These are phyloP conservation scores for Crucihimalaya himalaica DNA, from an alignment of 345 rosid species.

Conservation along the genomic window DNA sequence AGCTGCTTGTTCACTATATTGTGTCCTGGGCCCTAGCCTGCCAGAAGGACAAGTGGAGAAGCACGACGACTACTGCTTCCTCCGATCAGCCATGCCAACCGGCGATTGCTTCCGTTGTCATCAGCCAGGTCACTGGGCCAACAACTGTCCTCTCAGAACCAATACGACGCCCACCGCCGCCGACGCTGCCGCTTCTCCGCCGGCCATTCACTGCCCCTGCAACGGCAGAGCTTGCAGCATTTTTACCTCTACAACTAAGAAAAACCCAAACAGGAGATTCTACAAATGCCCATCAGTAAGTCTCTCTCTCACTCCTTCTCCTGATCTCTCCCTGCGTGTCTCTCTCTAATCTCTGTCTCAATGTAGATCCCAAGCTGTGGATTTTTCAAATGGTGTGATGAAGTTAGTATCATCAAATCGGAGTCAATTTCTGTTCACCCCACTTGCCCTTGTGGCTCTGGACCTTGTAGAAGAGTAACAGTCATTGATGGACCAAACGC, in stretches of 20 bases:
- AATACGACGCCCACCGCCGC: neutral
- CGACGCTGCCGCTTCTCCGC: neutral
- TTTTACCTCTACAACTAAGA: slow-evolving; percentile 8
- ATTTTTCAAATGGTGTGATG: slow-evolving; percentile 26
- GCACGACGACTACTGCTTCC: neutral
- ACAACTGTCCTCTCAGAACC: slow-evolving; percentile 13
- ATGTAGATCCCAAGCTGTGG: slow-evolving; percentile 12
- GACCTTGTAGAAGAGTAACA: slow-evolving; percentile 8
- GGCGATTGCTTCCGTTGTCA: neutral
- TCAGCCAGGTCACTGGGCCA: slow-evolving; percentile 27
- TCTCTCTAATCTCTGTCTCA: neutral
- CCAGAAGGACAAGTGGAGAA: neutral
- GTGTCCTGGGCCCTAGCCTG: too few relatives aligned
- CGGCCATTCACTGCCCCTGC: slow-evolving; percentile 3
- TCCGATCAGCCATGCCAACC: slow-evolving; percentile 8
- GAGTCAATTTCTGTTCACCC: neutral
- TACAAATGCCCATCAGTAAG: slow-evolving; percentile 14
- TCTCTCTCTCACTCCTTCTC: neutral
- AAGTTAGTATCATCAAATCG: slow-evolving; percentile 3
- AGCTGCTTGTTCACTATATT: too few relatives aligned
- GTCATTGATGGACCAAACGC: slow-evolving; percentile 11
- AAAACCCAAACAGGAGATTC: slow-evolving; percentile 21
- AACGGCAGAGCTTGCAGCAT: neutral
- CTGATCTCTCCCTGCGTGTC: neutral
- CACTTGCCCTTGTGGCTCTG: slow-evolving; percentile 17